These are phyloP conservation scores for Fraxinus nigra DNA, from an alignment of 305 asterid genomes.

Conservation along the genomic window DNA sequence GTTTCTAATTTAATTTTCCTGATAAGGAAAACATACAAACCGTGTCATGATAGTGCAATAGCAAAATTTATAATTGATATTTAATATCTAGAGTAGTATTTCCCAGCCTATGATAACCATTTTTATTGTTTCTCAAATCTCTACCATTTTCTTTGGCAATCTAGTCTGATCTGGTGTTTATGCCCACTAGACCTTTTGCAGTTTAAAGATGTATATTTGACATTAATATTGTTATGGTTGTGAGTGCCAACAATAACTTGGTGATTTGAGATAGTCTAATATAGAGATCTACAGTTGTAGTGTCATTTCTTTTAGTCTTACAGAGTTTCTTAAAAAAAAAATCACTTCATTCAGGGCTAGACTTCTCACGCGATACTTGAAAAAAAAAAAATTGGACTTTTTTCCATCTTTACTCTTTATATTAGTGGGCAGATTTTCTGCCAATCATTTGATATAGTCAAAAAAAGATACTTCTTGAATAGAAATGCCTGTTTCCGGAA, in stretches of 20 bases:
- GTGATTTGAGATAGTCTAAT: neutral
- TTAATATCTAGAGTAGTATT: neutral
- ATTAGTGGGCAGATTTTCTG: neutral
- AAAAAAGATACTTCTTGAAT: neutral
- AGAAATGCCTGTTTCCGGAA: neutral
- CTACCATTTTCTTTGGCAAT: neutral
- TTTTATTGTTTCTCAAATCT: neutral
- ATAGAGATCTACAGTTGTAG: neutral
- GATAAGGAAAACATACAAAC: neutral
- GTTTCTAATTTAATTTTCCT: neutral
- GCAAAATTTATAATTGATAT: neutral
- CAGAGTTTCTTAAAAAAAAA: neutral
- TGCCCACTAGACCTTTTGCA: neutral
- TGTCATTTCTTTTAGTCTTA: neutral
- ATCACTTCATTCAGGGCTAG: neutral
- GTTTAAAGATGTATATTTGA: neutral
- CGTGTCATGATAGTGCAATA: neutral
- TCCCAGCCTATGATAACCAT: neutral
- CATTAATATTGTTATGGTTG: neutral
- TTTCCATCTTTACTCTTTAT: neutral
- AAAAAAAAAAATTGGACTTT: neutral
- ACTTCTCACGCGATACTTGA: neutral
- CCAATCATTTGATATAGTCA: neutral
- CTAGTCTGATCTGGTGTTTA: neutral
- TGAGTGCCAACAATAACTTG: neutral